Percentiles rank a stretch among this genome's conserved stretches.
Evolutionary conservation across 768 basidiomycete species (phyloP).

Genomic region (Erythrobasidium yunnanense): DNA sequence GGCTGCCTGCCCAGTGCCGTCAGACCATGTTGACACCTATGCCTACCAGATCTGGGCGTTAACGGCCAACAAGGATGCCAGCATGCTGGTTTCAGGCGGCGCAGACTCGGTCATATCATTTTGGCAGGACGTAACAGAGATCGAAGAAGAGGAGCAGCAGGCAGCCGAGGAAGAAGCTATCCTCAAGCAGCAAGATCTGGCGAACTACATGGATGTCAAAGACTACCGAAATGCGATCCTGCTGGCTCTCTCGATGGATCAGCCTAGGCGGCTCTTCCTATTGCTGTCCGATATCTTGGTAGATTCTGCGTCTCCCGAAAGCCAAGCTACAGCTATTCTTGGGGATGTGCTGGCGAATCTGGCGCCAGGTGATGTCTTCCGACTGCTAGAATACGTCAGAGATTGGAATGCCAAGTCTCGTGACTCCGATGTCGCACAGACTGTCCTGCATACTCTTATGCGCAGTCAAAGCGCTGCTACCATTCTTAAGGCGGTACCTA

Average conservation of each 20-base stretch:
- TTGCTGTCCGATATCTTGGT: slow-evolving; percentile 49
- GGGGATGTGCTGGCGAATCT: slow-evolving; percentile 73
- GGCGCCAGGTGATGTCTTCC: slow-evolving; percentile 60
- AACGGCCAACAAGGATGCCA: slow-evolving; percentile 67
- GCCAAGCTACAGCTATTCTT: slow-evolving; percentile 61
- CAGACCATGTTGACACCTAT: not conserved
- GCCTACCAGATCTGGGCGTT: slow-evolving; percentile 84
- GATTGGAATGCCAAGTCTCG: slow-evolving; percentile 95
- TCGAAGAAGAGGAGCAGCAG: slow-evolving; percentile 64
- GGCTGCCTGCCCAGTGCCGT: slow-evolving; percentile 33
- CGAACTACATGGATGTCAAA: slow-evolving; percentile 72
- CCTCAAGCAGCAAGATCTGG: slow-evolving; percentile 85
- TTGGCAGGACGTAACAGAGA: slow-evolving; percentile 89
- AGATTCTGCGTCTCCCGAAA: slow-evolving; percentile 40
- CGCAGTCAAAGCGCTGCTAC: slow-evolving; percentile 66
- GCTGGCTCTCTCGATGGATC: slow-evolving; percentile 81
- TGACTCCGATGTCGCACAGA: slow-evolving; percentile 68
- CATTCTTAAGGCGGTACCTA: slow-evolving; percentile 56
- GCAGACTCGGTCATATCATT: slow-evolving; percentile 93
- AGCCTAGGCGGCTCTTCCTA: slow-evolving; percentile 71
- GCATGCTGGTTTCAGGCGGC: slow-evolving; percentile 77
- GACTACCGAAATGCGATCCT: slow-evolving; percentile 86
- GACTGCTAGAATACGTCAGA: slow-evolving; percentile 66
- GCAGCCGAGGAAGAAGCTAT: slow-evolving; percentile 60
- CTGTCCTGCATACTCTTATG: slow-evolving; percentile 66